Percentiles rank a stretch among this genome's conserved stretches.
Evolutionary conservation across 2,329 filamentous ascomycete genomes (phyloP).

Genomic region (Seiridium unicorne): DNA sequence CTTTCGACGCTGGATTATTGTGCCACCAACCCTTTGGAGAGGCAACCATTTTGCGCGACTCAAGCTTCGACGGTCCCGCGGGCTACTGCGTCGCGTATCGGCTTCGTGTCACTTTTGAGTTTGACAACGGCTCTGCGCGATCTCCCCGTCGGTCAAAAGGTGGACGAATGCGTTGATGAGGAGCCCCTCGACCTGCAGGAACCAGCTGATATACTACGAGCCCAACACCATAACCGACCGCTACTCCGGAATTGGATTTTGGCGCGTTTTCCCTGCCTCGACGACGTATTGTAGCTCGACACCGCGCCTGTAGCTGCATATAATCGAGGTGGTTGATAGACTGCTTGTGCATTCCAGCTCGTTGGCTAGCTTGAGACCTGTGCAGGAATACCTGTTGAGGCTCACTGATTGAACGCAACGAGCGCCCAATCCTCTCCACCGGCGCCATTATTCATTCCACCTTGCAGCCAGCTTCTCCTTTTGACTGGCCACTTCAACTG

Average conservation of each 20-base stretch:
- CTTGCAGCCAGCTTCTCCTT: not conserved
- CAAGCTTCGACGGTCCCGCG: not conserved
- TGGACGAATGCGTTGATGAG: not conserved
- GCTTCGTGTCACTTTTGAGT: conserved; percentile 5
- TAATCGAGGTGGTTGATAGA: not conserved
- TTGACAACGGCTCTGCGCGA: not conserved
- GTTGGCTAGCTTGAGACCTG: not conserved
- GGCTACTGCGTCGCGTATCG: conserved; percentile 1
- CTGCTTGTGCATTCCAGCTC: not conserved
- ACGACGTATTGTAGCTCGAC: not conserved
- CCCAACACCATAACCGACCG: not conserved
- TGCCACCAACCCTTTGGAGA: not conserved
- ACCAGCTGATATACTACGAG: not conserved
- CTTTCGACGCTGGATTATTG: not conserved
- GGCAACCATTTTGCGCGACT: not conserved
- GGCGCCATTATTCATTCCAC: conserved; percentile 10
- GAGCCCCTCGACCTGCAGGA: not conserved
- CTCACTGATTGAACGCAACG: not conserved
- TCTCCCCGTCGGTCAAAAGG: not conserved
- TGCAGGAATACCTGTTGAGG: not conserved
- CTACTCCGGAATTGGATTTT: not conserved
- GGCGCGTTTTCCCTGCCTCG: not conserved
- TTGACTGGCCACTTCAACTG: conserved; percentile 9
- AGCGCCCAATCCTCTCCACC: not conserved
- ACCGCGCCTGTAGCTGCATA: not conserved